These are phyloP conservation scores for Cladosporium sp. DNA, from an alignment of 2,329 filamentous ascomycete species.

Conservation along the genomic window DNA sequence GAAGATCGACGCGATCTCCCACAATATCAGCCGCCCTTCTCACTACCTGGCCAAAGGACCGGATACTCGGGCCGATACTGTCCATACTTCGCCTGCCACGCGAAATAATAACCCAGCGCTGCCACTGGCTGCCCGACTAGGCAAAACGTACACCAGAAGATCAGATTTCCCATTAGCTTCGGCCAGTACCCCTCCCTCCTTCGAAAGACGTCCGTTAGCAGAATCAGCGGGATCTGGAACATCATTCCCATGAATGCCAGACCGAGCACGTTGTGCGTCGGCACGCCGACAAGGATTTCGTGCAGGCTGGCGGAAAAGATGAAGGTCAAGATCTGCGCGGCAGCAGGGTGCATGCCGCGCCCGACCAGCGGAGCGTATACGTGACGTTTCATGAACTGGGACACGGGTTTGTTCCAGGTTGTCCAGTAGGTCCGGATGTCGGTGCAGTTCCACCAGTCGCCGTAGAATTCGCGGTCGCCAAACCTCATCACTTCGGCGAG, in stretches of 20 bases:
- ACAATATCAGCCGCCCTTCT: background rate
- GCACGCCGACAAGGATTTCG: conserved; percentile 86
- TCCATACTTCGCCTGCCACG: conserved; percentile 97
- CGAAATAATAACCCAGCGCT: conserved; percentile 91
- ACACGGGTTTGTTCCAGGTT: conserved; percentile 96
- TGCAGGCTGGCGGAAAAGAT: conserved; percentile 82
- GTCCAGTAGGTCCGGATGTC: conserved; percentile 87
- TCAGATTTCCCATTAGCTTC: conserved; percentile 78
- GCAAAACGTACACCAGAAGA: conserved; percentile 96
- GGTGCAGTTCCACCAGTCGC: conserved; percentile 95
- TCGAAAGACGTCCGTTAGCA: conserved; percentile 70
- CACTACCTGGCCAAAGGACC: background rate
- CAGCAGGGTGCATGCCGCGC: conserved; percentile 65
- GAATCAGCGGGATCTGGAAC: conserved; percentile 81
- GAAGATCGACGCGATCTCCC: too few species aligned
- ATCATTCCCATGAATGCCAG: conserved; percentile 95
- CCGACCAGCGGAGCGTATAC: conserved; percentile 84
- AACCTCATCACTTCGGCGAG: conserved; percentile 85
- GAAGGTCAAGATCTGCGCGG: conserved; percentile 78
- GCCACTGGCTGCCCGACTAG: conserved; percentile 91
- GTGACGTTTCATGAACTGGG: conserved; percentile 92
- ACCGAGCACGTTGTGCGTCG: conserved; percentile 67
- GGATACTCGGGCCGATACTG: conserved; percentile 11
- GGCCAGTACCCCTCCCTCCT: conserved; percentile 70
- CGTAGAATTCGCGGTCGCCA: conserved; percentile 90